Evolutionary conservation across 352 stramenopile species (phyloP), one percentile per base, ranked within the genome.

Genomic region (Phytophthora aleatoria): DNA sequence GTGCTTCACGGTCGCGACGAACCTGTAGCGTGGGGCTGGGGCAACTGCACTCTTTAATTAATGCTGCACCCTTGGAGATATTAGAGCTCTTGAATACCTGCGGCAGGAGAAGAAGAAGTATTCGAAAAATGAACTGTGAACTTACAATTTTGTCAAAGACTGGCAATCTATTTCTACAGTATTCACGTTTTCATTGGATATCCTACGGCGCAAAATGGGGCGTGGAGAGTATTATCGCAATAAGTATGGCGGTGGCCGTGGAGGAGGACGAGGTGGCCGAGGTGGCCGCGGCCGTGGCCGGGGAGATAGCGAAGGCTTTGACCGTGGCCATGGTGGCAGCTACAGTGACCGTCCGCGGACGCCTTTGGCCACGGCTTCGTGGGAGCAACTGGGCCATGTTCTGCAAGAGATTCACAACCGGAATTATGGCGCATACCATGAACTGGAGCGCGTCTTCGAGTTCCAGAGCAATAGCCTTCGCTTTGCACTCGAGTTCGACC

Each of bases 401-500:
- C 61, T 93, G 27, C 74, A 79, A 33, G 64, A 82, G 30, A 73
- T 92, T 42, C 67, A 92, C 69, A 86, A 81, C 50, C 67, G 74
- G 39, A 96, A 97, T 55, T 97, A 99, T 69, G 73, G 71, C 20
- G 71, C 81, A 12, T 95, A 94, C 60, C 90, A 94, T 71, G 79
- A 86, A 43, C 77, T 97, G 33, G 81, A 90, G 59, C 76, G 85
- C 20, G 64, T 57, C 3, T 92, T 88, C 51, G 38, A 59, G 50
- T 87, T 70, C 51, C 36, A 66, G 8, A 69, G 30, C 9, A 47
- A 16, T 26, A 61, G 53, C 2, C 55, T 92, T 12, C 30, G 15
- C 20, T 98, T 98, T 71, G 67, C 65, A 9, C 79, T 99, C 13
- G 91, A 74, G 39, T 93, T 99, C 49, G 94, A 97, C 69, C 85